Evolutionary conservation across 306 rosid genomes (phyloP).

Genomic region (Cotoneaster glaucophyllus): DNA sequence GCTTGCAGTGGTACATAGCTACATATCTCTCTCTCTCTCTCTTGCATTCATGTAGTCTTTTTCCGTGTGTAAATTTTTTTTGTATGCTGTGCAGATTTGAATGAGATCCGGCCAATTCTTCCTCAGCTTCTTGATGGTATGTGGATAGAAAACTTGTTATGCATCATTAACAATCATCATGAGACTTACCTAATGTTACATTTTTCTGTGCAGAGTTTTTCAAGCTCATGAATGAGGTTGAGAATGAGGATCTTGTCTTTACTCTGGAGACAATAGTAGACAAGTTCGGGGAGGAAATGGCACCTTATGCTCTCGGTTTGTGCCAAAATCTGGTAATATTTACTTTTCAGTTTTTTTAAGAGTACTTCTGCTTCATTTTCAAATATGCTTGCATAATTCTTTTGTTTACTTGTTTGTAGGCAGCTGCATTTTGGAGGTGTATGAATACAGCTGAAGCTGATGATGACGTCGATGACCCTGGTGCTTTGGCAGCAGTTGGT

Average conservation of each 20-base stretch:
- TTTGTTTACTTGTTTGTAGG: conserved; percentile 26
- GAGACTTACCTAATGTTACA: conserved; percentile 10
- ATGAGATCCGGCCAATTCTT: conserved; percentile 86
- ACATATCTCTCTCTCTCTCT: background rate
- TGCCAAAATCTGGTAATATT: conserved; percentile 82
- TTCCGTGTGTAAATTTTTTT: background rate
- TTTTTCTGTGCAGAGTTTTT: conserved; percentile 61
- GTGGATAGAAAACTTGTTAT: conserved; percentile 18
- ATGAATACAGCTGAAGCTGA: conserved; percentile 89
- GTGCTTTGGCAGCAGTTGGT: conserved; percentile 94
- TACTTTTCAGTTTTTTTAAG: background rate
- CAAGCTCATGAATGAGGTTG: conserved; percentile 96
- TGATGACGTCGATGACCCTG: conserved; percentile 83
- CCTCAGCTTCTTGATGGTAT: conserved; percentile 95
- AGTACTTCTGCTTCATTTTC: background rate
- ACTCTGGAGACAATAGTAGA: conserved; percentile 97
- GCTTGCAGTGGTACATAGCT: conserved; percentile 67
- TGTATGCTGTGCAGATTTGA: conserved; percentile 54
- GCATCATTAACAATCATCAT: background rate
- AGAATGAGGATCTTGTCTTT: conserved; percentile 94
- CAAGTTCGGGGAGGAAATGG: conserved; percentile 97
- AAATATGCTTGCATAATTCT: background rate
- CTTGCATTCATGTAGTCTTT: background rate
- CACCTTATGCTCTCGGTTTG: conserved; percentile 91
- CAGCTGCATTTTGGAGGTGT: conserved; percentile 95